These are phyloP conservation scores for Moesziomyces parantarcticus DNA, from an alignment of 1,284 basidiomycete genomes.

Conservation along the genomic window DNA sequence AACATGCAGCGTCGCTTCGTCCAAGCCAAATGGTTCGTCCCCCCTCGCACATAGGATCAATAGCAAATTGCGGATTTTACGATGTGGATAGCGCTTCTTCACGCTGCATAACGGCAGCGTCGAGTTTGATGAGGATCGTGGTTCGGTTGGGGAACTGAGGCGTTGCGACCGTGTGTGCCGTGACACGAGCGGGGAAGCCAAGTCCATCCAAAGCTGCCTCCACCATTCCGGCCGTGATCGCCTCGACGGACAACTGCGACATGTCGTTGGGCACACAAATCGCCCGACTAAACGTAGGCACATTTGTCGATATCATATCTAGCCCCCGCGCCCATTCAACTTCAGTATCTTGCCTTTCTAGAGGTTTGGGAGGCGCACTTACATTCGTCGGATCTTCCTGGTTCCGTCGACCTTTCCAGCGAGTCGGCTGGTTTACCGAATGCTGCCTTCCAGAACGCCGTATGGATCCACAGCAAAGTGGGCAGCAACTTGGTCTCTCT, in stretches of 20 bases:
- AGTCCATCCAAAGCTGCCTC: constrained; percentile 96
- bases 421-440: constrained; percentile 94
- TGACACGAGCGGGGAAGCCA: constrained; percentile 94
- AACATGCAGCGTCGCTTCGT: constrained; percentile 58
- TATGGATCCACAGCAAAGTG: constrained; percentile 63
- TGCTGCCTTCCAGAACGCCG: constrained; percentile 88
- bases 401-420: constrained; percentile 93
- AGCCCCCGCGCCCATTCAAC: too few species aligned
- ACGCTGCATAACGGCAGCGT: constrained; percentile 61
- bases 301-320: constrained; percentile 98
- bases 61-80: neutral
- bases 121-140: constrained; percentile 66
- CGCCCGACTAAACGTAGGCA: constrained; percentile 87
- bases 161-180: constrained; percentile 91
- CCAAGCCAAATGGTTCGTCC: constrained; percentile 57
- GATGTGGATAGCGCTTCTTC: constrained; percentile 54
- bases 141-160: constrained; percentile 77
- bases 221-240: constrained; percentile 94
- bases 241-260: constrained; percentile 92
- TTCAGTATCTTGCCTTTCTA: too few species aligned
- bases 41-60: neutral
- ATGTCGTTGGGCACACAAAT: constrained; percentile 95
- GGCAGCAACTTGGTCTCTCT: constrained; percentile 62
- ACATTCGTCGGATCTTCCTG: constrained; percentile 86
- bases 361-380: constrained; percentile 62